Base-by-base conservation (phyloP, 106 monocot species). In the Alisma plantagoaquatica region DNA sequence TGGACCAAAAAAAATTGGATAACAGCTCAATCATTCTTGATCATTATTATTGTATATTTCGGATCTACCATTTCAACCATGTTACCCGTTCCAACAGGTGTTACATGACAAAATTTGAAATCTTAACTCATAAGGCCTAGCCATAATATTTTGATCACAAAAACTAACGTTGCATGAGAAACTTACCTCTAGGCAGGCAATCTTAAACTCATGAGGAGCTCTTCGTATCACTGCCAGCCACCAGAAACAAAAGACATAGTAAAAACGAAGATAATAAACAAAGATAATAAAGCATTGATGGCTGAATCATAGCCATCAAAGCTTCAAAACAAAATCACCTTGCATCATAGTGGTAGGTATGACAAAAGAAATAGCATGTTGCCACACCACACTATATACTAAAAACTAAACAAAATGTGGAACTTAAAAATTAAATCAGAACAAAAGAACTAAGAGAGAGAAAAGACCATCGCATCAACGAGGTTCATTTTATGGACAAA, bases 161-260 rank as follows among this genome's bases (percentile, higher is more conserved):
- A 5, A 38, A 54, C 32, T 32, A 31, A 20, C 4, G 0, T 24
- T n/a, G 5, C 10, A 31, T 41, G 63, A 62, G 50, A n/a, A n/a
- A n/a, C n/a, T 75, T 81, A 96, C 94, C 94, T 96, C 69, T 58
- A 96, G 69, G 67, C 94, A 96, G 51, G 88, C 88, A 71, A 96
- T 96, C 66, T 96, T 96, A 73, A 96, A 96, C 59, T 96, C 94
- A 70, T 96, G 94, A 51, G 94, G 94, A 56, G 94, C 80, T 56
- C 88, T 77, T 20, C 84, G 72, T 50, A 96, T 74, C 57, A 96
- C 88, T 96, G 88, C 41, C 49, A 49, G 29, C 25, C n/a, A n/a
- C n/a, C n/a, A n/a, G n/a, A n/a, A n/a, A 59, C 61, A 18, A 57
- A 60, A 43, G 46, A 29, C 26, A 27, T 41, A 2, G 10, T 17